Base-by-base conservation (phyloP, 352 stramenopile genomes). In the Phytophthora pistaciae region DNA sequence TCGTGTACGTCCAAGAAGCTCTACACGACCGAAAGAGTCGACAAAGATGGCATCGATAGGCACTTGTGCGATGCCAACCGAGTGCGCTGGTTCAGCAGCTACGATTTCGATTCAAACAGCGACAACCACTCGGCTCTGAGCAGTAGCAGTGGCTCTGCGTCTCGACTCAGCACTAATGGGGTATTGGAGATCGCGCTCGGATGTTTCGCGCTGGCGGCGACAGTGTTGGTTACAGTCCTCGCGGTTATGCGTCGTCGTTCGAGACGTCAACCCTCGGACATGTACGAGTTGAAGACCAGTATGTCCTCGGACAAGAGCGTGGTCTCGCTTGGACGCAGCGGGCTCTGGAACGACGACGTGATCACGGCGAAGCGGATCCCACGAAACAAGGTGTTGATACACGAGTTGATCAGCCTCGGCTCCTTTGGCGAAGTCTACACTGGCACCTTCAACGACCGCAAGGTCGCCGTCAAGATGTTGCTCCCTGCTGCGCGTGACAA, bases 381-480 rank as follows among this genome's bases (percentile, higher is more conserved):
- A 36, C 61, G 73, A 52, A 74, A 79, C 25, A 66, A 79, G 33
- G 68, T 80, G 13, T 14, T 72, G 18, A 44, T 68, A 2, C 13
- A 61, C 1, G 21, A 61, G 13, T 49, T 76, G 4, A 29, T 82
- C 46, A 77, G 64, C 53, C 64, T 50, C 10, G 77, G 77, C 3
- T 68, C 58, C 3, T 79, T 67, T 25, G 74, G 74, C n/a, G 71
- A 80, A 66, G 74, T 84, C 31, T 84, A 77, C 33, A 27, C 25
- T 7, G 77, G 77, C n/a, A 52, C 40, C 25, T 84, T 69, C 31
- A 75, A 76, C 10, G 68, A 68, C n/a, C 66, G 74, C 49, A 14
- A 56, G 48, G 77, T 84, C 4, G 74, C 77, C 8, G 56, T 84
- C 60, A 84, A 84, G 56, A 78, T 69, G 59, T 50, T 84, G 11